phyloP scores from a whole-genome alignment of 2,329 filamentous ascomycete species.

The Arthrobotrys megalospora region DNA sequence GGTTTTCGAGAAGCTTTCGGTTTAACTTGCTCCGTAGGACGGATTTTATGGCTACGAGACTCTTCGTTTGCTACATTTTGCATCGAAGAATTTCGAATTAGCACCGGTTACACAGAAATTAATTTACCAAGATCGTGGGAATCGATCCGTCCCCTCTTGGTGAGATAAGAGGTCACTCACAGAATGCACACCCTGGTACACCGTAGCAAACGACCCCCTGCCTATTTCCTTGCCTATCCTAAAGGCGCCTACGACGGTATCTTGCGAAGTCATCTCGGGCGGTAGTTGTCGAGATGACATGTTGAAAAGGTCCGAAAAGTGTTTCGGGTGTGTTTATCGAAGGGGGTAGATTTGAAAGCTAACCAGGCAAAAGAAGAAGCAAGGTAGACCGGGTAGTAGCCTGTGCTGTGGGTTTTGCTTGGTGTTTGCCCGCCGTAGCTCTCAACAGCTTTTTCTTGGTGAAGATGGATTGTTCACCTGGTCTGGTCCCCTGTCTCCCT shows the following conservation, averaged over 20 bases:
- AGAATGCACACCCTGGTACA: constrained; percentile 88
- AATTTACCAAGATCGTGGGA: constrained; percentile 35
- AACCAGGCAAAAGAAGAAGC: constrained; percentile 24
- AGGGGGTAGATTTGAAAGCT: constrained; percentile 21
- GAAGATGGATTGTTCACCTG: constrained; percentile 28
- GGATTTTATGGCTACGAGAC: constrained; percentile 94
- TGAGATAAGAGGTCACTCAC: constrained; percentile 72
- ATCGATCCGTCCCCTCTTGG: constrained; percentile 19
- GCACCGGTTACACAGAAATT: constrained; percentile 20
- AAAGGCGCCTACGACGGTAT: constrained; percentile 70
- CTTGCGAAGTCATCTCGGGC: constrained; percentile 58
- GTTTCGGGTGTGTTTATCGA: not conserved
- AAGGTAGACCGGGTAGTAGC: not conserved
- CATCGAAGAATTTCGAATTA: constrained; percentile 27
- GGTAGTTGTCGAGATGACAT: constrained; percentile 59
- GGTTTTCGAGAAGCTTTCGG: constrained; percentile 95
- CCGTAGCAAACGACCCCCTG: constrained; percentile 96
- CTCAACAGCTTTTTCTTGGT: constrained; percentile 27
- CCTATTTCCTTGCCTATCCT: constrained; percentile 90
- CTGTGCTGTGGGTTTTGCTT: constrained; percentile 19
- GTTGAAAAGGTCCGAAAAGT: not conserved
- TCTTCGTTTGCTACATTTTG: constrained; percentile 77
- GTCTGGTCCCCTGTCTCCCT: constrained; percentile 34
- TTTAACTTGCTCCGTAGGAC: constrained; percentile 92
- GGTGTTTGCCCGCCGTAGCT: constrained; percentile 22